Percentiles rank a stretch among this genome's conserved stretches.
phyloP scores from a whole-genome alignment of 1,284 basidiomycete species.

The Hymenochaete sp. region DNA sequence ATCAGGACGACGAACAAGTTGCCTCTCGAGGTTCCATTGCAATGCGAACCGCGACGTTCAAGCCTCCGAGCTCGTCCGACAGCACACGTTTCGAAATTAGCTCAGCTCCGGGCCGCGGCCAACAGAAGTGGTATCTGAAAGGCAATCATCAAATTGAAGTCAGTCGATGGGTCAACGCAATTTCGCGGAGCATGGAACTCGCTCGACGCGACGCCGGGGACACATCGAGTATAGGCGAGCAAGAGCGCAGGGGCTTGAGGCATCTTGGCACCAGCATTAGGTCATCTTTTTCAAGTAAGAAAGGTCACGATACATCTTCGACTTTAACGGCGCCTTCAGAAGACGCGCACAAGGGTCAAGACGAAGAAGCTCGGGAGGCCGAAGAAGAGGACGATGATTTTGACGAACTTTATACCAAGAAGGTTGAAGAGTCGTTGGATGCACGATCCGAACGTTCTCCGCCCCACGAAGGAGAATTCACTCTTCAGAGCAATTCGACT shows the following conservation, averaged over 20 bases:
- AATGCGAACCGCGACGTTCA: slow-evolving; percentile 73
- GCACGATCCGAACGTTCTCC: slow-evolving; percentile 28
- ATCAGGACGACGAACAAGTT: slow-evolving; percentile 86
- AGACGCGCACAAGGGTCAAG: background rate
- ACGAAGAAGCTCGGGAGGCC: slow-evolving; percentile 9
- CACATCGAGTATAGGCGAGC: slow-evolving; percentile 3
- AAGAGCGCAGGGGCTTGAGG: slow-evolving; percentile 7
- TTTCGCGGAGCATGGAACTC: slow-evolving; percentile 69
- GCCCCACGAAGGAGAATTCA: slow-evolving; percentile 63
- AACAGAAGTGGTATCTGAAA: slow-evolving; percentile 84
- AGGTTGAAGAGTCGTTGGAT: slow-evolving; percentile 27
- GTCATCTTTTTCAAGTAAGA: slow-evolving; percentile 6
- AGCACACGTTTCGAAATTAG: slow-evolving; percentile 80
- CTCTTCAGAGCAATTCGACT: slow-evolving; percentile 68
- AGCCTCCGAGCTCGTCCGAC: slow-evolving; percentile 40
- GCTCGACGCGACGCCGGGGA: slow-evolving; percentile 27
- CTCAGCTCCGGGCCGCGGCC: slow-evolving; percentile 44
- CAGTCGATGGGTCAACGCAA: slow-evolving; percentile 75
- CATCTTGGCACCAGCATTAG: slow-evolving; percentile 9
- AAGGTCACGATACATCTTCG: slow-evolving; percentile 9
- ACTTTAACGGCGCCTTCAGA: slow-evolving; percentile 13
- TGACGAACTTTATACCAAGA: slow-evolving; percentile 30
- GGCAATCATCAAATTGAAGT: slow-evolving; percentile 88
- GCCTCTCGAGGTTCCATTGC: slow-evolving; percentile 85
- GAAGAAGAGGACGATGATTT: slow-evolving; percentile 29